Percentiles rank a stretch among this genome's conserved stretches.
These are phyloP conservation scores for Polyplosphaeria fusca DNA, from an alignment of 495 filamentous ascomycete genomes.

Conservation along the genomic window DNA sequence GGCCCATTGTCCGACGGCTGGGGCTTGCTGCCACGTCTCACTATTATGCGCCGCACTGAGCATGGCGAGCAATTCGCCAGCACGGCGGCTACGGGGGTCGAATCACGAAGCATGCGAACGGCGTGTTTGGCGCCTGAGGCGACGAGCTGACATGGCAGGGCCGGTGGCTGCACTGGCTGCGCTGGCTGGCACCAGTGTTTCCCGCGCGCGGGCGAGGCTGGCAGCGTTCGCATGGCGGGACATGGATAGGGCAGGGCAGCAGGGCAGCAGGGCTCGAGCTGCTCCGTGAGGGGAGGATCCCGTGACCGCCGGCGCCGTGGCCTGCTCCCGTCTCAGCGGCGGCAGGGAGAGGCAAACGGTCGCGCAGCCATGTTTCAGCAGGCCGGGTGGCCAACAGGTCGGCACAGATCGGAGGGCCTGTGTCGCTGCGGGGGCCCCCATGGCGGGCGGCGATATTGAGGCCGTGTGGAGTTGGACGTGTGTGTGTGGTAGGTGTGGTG, in stretches of 20 bases:
- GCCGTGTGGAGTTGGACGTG: no score
- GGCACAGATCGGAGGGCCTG: background rate
- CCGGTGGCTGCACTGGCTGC: background rate
- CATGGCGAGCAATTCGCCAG: background rate
- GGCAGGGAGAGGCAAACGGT: background rate
- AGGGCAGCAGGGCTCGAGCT: constrained; percentile 1
- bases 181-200: constrained; percentile 8
- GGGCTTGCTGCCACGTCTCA: constrained; percentile 29
- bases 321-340: constrained; percentile 1
- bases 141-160: constrained; percentile 10
- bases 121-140: constrained; percentile 30
- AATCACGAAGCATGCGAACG: constrained; percentile 29
- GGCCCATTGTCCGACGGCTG: constrained; percentile 23
- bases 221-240: constrained; percentile 26
- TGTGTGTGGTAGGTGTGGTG: no score
- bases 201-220: constrained; percentile 7
- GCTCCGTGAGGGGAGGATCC: constrained; percentile 14
- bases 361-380: constrained; percentile 12
- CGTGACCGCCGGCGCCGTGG: constrained; percentile 3
- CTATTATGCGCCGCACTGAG: constrained; percentile 14
- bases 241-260: background rate
- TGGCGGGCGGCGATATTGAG: constrained; percentile 1
- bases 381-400: no score
- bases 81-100: constrained; percentile 31
- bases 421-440: constrained; percentile 7